Conservation (phyloP, 148 eudicot species). For the Vaccinium darrowii region DNA sequence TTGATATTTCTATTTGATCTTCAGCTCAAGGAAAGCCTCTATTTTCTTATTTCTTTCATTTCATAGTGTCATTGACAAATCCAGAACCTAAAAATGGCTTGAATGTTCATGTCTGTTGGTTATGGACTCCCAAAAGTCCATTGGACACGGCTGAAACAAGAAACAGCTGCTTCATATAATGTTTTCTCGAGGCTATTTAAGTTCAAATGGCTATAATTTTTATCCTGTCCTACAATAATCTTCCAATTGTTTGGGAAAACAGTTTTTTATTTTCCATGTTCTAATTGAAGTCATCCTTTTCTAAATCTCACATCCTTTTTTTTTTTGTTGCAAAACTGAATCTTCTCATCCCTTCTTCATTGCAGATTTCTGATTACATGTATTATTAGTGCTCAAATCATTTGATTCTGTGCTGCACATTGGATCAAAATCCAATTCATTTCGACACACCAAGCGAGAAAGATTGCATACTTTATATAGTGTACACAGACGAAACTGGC, state of each 20-base stretch:
- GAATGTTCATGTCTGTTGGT: background rate
- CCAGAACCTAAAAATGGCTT: background rate
- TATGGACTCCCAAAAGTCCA: background rate
- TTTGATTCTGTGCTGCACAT: background rate
- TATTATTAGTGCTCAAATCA: background rate
- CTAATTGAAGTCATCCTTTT: background rate
- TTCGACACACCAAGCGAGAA: background rate
- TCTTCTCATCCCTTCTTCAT: background rate
- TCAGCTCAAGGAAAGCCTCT: background rate
- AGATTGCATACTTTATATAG: background rate
- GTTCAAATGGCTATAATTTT: background rate
- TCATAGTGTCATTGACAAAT: background rate
- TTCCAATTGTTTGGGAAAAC: background rate
- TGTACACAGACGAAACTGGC: background rate
- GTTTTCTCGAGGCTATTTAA: background rate
- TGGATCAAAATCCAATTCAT: background rate
- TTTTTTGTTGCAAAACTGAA: no score
- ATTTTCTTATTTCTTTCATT: background rate
- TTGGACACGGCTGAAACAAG: background rate
- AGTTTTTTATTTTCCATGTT: background rate
- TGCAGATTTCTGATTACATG: background rate
- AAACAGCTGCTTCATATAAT: background rate
- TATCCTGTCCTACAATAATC: background rate
- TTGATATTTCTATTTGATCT: constrained; percentile 4
- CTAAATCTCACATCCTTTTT: background rate